Percentiles rank a stretch among this genome's conserved stretches.
These are phyloP conservation scores for Gremmenia infestans DNA, from an alignment of 2,329 filamentous ascomycete genomes.

Conservation along the genomic window DNA sequence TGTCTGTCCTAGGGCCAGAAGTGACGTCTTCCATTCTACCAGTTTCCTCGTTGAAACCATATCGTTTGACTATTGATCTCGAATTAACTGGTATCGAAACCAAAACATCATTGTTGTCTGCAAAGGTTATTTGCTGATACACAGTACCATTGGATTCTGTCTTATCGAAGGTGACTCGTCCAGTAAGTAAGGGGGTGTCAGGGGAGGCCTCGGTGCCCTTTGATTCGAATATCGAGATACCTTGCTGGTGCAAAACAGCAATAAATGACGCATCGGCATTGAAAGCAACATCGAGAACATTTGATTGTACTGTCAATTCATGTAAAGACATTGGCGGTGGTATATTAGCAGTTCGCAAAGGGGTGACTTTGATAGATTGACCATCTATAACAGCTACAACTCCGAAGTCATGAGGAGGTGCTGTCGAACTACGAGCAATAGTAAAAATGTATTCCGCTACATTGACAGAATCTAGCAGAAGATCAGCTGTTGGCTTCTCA, in stretches of 20 bases:
- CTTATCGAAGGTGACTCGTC: slow-evolving; percentile 37
- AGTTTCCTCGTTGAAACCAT: slow-evolving; percentile 25
- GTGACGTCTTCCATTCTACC: slow-evolving; percentile 23
- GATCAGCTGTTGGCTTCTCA: neutral
- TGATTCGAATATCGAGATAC: slow-evolving; percentile 67
- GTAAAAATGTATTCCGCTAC: slow-evolving; percentile 64
- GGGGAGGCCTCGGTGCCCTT: slow-evolving; percentile 53
- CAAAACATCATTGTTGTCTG: slow-evolving; percentile 19
- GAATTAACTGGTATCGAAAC: slow-evolving; percentile 15
- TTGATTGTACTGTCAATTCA: slow-evolving; percentile 58
- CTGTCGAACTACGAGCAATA: slow-evolving; percentile 62
- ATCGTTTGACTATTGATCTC: slow-evolving; percentile 19
- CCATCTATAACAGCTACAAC: slow-evolving; percentile 83
- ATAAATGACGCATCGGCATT: slow-evolving; percentile 59
- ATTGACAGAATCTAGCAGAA: slow-evolving; percentile 43
- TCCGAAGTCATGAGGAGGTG: slow-evolving; percentile 70
- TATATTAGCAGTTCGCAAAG: slow-evolving; percentile 75
- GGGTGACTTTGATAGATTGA: slow-evolving; percentile 72
- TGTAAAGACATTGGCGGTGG: slow-evolving; percentile 90
- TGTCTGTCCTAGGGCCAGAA: slow-evolving; percentile 5
- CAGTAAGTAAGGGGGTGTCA: slow-evolving; percentile 38
- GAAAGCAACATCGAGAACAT: slow-evolving; percentile 71
- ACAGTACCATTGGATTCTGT: slow-evolving; percentile 11
- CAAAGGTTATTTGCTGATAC: slow-evolving; percentile 28
- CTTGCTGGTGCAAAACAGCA: slow-evolving; percentile 64